phyloP scores from a whole-genome alignment of 2,329 filamentous ascomycete genomes.

The Cladosporium sp. region DNA sequence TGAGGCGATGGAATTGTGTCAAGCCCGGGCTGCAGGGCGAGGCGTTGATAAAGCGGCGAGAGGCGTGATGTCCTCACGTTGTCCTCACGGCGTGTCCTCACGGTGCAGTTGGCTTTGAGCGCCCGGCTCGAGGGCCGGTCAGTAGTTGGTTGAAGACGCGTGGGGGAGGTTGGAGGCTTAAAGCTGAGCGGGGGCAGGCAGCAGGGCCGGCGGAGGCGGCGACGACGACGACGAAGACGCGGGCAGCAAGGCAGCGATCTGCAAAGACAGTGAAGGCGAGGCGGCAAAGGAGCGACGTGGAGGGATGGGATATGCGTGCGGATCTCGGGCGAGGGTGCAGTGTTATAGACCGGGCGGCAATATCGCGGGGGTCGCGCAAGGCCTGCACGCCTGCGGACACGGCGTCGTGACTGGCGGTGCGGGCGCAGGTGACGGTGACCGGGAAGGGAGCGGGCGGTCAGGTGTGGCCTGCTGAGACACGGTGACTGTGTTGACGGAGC shows the following conservation, averaged over 20 bases:
- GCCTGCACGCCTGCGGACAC: not conserved
- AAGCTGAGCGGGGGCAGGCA: not conserved
- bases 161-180: not conserved
- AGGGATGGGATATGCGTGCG: not conserved
- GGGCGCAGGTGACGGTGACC: not conserved
- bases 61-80: not conserved
- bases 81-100: not conserved
- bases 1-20: not conserved
- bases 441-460: not conserved
- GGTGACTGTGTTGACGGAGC: not conserved
- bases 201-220: not conserved
- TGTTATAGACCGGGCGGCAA: constrained; percentile 5
- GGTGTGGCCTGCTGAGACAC: constrained; percentile 4
- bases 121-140: constrained; percentile 9
- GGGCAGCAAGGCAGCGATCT: constrained; percentile 6
- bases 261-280: constrained; percentile 4
- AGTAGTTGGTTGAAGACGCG: not conserved
- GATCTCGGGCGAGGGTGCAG: constrained; percentile 9
- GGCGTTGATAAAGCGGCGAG: no score
- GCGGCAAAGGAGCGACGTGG: constrained; percentile 3
- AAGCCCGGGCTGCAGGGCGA: no score
- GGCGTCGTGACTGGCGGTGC: not conserved
- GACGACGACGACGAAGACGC: not conserved
- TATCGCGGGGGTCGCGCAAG: not conserved
- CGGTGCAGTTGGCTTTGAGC: not conserved